Base-by-base conservation (phyloP, 1,284 basidiomycete species). In the Hemileccinum hortonii region DNA sequence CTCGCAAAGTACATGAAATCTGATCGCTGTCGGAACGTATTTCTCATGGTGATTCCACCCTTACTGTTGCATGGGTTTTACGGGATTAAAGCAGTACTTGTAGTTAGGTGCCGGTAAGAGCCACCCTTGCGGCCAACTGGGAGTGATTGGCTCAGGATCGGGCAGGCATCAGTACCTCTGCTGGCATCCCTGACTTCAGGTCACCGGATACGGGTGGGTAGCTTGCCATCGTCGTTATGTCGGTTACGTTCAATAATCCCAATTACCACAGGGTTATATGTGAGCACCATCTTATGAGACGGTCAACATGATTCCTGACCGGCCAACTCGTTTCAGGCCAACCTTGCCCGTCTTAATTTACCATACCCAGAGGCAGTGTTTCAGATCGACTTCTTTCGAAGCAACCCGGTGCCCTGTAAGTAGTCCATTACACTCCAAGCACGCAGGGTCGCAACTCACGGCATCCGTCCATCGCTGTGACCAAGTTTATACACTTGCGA, bases 351-450 rank as follows among this genome's bases (percentile, higher is more conserved):
- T 52, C 69, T 92, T 39, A 83, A 86, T 12, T 76, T 92, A 9
- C 89, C 90, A 22, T 82, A 84, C 61, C 87, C 90, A 7, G 89
- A 92, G 67, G 90, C 89, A 5, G 88, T 92, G 29, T 92, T 92
- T 59, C 83, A 90, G 56, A 88, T 92, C 61, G 71, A 72, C 49
- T 92, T 83, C 72, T 92, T 92, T 72, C 75, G 80, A 53, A 69
- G 71, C 39, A 87, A 90, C 57, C 89, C 90, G 12, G 70, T 79
- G 14, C 87, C 89, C 21, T 91, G 88, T 90, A 64, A 53, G 84
- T 67, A 7, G 22, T n/a, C 7, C 14, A 37, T 41, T 21, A 22
- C 16, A 14, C 6, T 45, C 44, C 32, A 15, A 24, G 29, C 35
- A 35, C 21, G 49, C n/a, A 33, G 21, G 47, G 14, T 26, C n/a